Evolutionary conservation across 805 yeast species (phyloP).

Genomic region (Yamadazyma kitorensis): DNA sequence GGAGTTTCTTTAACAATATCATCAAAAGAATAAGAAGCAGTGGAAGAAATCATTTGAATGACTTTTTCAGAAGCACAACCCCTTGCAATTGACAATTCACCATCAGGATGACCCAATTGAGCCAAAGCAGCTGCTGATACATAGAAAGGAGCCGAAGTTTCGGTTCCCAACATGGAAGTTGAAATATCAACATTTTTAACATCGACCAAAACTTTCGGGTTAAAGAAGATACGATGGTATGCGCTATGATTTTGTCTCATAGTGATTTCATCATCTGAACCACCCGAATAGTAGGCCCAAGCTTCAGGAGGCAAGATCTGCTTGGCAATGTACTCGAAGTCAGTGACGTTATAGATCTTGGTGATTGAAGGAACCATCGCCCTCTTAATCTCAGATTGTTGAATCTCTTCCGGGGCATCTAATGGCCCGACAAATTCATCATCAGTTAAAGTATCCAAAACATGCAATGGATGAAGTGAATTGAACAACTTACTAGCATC

Average conservation of each 20-base stretch:
- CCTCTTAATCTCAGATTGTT: background rate
- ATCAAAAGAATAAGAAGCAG: constrained; percentile 39
- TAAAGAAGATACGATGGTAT: constrained; percentile 41
- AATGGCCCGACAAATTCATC: constrained; percentile 5
- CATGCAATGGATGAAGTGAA: constrained; percentile 36
- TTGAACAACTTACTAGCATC: constrained; percentile 55
- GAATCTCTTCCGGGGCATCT: constrained; percentile 5
- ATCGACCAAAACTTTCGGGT: constrained; percentile 60
- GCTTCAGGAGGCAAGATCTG: constrained; percentile 29
- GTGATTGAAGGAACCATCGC: constrained; percentile 27
- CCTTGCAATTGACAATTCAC: constrained; percentile 39
- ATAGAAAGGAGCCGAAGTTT: constrained; percentile 45
- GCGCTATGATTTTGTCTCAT: constrained; percentile 43
- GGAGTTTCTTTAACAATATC: constrained; percentile 34
- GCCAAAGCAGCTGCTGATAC: constrained; percentile 49
- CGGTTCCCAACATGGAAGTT: constrained; percentile 41
- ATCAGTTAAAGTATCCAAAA: constrained; percentile 6
- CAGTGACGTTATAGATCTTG: constrained; percentile 31
- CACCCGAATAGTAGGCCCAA: constrained; percentile 42
- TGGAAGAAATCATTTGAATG: constrained; percentile 48
- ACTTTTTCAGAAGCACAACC: constrained; percentile 40
- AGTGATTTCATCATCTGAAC: constrained; percentile 49
- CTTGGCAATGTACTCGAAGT: constrained; percentile 41
- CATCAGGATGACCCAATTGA: constrained; percentile 41
- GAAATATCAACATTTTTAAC: constrained; percentile 63